Base-by-base conservation (phyloP, 306 rosid genomes). In the Sicyos edulis region DNA sequence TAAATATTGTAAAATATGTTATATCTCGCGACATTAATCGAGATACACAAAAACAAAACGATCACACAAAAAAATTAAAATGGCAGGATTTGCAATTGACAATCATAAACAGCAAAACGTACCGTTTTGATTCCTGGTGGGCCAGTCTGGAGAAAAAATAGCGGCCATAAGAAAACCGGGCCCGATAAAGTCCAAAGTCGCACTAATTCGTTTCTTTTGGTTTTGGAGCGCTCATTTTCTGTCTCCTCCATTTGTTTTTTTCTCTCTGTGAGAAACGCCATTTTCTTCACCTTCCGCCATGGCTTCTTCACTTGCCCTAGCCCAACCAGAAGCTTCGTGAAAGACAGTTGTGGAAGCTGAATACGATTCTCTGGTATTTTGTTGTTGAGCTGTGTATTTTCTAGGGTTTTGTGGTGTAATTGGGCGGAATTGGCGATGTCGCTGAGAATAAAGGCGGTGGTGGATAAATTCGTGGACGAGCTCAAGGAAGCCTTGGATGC, bases 401-500 rank as follows among this genome's bases (percentile, higher is more conserved):
- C 54, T 32, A 16, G 9, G 58, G 75, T 70, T 54, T 53, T 37
- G 61, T 52, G 55, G 47, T 44, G 71, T 12, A 12, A 42, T 11
- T 34, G 37, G 37, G 37, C 6, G 74, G 66, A 11, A n/a, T 73
- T n/a, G 71, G 70, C 54, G 72, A 92, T 93, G 99, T 90, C 99
- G 81, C 81, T 93, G 26, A 83, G 99, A 75, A 91, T 93, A 75
- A 93, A 93, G 65, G 75, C 87, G 40, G 99, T 93, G 85, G 99
- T 93, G 51, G 97, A 93, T 79, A 93, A 87, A 83, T 93, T 93
- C 74, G 95, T 93, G 70, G 84, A 88, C 76, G 97, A 93, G 85
- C 89, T 93, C 74, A 89, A 88, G 80, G 99, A 88, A 83, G 97
- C 96, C 10, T 77, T 93, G 79, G 99, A 93, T 51, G 97, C 99